Evolutionary conservation across 2,329 filamentous ascomycete genomes (phyloP).

Genomic region (Orbilia ellipsospora): DNA sequence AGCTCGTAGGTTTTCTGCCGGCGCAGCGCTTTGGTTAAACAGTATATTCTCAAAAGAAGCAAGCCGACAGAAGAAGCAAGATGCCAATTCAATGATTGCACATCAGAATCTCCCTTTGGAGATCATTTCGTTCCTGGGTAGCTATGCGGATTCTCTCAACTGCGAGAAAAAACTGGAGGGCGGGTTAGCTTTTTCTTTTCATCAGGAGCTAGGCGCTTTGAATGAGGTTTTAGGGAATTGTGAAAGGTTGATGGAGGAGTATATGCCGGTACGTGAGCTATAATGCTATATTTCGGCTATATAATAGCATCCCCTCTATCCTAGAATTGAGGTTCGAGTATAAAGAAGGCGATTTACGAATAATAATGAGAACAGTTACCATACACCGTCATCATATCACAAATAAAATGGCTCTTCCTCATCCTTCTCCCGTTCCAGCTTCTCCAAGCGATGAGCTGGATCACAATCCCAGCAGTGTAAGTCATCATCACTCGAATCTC

Average conservation of each 20-base stretch:
- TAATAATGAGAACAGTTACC: constrained; percentile 65
- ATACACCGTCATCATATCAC: constrained; percentile 84
- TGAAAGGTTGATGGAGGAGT: constrained; percentile 36
- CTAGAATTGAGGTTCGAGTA: too few species aligned
- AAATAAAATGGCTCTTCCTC: constrained; percentile 87
- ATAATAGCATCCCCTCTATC: too few species aligned
- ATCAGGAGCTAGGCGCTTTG: constrained; percentile 34
- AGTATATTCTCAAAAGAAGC: constrained; percentile 27
- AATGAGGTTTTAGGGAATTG: constrained; percentile 52
- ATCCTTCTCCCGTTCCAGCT: constrained; percentile 84
- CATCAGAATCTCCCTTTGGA: constrained; percentile 54
- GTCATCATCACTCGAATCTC: constrained; percentile 7
- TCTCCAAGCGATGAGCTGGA: constrained; percentile 71
- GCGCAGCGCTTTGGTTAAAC: constrained; percentile 16
- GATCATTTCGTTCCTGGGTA: constrained; percentile 51
- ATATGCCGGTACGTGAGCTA: constrained; percentile 44
- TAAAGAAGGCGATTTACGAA: not conserved
- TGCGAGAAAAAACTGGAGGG: constrained; percentile 45
- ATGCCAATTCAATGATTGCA: constrained; percentile 31
- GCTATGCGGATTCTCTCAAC: constrained; percentile 47
- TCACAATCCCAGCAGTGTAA: constrained; percentile 75
- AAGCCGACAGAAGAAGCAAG: constrained; percentile 11
- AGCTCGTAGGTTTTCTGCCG: constrained; percentile 19
- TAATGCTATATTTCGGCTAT: too few species aligned
- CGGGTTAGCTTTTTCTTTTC: constrained; percentile 25